Conservation (phyloP, 164 flowering plant genomes). For the Chimonanthus praecox region DNA sequence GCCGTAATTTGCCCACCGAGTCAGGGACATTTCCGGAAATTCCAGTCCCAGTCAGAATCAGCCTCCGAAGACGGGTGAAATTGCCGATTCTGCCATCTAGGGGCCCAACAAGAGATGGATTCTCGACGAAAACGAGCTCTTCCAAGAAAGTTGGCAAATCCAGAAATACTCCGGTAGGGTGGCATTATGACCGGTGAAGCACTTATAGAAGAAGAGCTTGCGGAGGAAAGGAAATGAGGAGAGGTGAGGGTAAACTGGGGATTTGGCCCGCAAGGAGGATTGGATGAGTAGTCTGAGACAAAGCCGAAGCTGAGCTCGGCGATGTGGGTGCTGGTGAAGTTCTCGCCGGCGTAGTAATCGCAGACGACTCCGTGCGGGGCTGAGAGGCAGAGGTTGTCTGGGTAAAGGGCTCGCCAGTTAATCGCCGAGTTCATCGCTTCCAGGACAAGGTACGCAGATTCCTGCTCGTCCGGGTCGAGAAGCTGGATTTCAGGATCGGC, state of each 20-base stretch:
- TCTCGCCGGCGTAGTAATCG: slow-evolving; percentile 29
- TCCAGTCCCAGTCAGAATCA: slow-evolving; percentile 49
- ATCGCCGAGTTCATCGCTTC: slow-evolving; percentile 46
- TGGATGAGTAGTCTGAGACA: slow-evolving; percentile 60
- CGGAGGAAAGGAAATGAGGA: slow-evolving; percentile 48
- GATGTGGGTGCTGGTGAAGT: slow-evolving; percentile 32
- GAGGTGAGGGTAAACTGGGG: slow-evolving; percentile 39
- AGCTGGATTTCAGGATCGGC: background rate
- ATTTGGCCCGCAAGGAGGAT: slow-evolving; percentile 54
- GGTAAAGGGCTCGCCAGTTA: slow-evolving; percentile 65
- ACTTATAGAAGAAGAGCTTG: slow-evolving; percentile 75
- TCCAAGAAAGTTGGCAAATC: slow-evolving; percentile 31
- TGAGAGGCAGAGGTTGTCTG: slow-evolving; percentile 73
- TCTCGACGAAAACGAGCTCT: slow-evolving; percentile 70
- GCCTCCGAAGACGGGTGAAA: slow-evolving; percentile 35
- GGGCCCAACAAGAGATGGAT: slow-evolving; percentile 49
- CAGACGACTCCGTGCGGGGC: slow-evolving; percentile 79
- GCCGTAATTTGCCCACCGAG: slow-evolving; percentile 26
- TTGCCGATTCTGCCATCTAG: slow-evolving; percentile 32
- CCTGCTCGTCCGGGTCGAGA: slow-evolving; percentile 51
- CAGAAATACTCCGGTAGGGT: slow-evolving; percentile 25
- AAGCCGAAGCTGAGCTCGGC: slow-evolving; percentile 68
- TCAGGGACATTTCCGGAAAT: slow-evolving; percentile 49
- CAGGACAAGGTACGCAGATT: slow-evolving; percentile 54
- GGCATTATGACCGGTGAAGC: slow-evolving; percentile 38